Percentiles rank a stretch among this genome's conserved stretches.
These are phyloP conservation scores for Ajuga reptans DNA, from an alignment of 305 asterid genomes.

Conservation along the genomic window DNA sequence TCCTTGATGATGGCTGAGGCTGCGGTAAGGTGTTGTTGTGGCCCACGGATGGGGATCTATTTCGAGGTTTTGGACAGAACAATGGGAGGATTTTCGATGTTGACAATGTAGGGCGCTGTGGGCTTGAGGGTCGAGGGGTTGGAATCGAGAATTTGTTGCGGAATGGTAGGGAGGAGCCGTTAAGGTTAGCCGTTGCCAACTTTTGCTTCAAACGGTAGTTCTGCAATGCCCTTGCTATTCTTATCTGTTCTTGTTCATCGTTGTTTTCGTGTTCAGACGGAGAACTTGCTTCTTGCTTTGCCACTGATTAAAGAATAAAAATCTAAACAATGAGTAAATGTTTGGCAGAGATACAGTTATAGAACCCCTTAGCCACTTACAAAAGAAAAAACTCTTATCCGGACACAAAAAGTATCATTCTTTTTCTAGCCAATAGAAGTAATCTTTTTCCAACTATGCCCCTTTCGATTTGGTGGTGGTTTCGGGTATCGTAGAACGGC, in stretches of 20 bases:
- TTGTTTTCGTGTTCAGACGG: conserved; percentile 48
- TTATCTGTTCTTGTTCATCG: conserved; percentile 66
- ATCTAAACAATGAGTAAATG: neutral
- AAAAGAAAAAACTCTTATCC: no score
- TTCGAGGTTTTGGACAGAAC: conserved; percentile 30
- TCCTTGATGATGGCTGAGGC: neutral
- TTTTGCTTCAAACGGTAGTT: conserved; percentile 43
- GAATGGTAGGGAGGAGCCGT: conserved; percentile 34
- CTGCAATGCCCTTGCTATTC: conserved; percentile 55
- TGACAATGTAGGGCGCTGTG: conserved; percentile 41
- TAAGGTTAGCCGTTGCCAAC: conserved; percentile 27
- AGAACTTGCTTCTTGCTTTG: conserved; percentile 43
- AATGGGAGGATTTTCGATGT: conserved; percentile 62
- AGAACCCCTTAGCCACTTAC: no score
- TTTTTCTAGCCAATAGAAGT: no score
- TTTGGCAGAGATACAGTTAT: no score
- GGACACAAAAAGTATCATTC: no score
- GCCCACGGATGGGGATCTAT: conserved; percentile 25
- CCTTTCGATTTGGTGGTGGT: no score
- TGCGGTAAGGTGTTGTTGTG: conserved; percentile 18
- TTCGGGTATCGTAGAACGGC: no score
- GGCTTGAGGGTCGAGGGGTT: conserved; percentile 52
- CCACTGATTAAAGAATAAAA: conserved; percentile 35
- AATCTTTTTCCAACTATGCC: no score
- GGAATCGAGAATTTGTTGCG: conserved; percentile 38